These are phyloP conservation scores for Chlorella vulgaris DNA, from an alignment of 139 green algal species.

Conservation along the genomic window DNA sequence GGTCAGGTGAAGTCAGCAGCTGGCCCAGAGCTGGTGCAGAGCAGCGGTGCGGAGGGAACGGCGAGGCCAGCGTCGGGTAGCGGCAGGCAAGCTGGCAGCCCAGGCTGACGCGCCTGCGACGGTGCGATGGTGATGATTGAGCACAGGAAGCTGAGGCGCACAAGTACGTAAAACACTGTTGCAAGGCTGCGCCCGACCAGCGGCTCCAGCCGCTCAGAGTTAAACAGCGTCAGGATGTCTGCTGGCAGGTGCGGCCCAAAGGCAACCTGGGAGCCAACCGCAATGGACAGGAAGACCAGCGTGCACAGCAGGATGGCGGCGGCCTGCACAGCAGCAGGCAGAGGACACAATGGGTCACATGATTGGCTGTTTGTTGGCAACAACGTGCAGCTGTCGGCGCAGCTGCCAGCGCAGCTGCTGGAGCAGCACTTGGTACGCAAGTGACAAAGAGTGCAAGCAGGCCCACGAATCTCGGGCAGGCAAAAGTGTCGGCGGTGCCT, in stretches of 20 bases:
- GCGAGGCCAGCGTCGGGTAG: too few species aligned
- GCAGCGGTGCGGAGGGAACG: not conserved
- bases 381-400: too few species aligned
- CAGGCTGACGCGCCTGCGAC: conserved; percentile 11
- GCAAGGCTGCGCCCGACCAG: not conserved
- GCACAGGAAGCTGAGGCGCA: conserved; percentile 36
- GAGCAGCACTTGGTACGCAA: too few species aligned
- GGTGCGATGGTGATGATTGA: conserved; percentile 26
- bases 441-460: too few species aligned
- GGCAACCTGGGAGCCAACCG: conserved; percentile 6
- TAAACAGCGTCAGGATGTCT: conserved; percentile 41
- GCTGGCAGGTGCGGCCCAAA: conserved; percentile 31
- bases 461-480: too few species aligned
- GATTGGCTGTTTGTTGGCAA: too few species aligned
- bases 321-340: not conserved
- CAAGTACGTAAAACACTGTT: not conserved
- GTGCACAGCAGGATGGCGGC: conserved; percentile 25
- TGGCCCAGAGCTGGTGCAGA: too few species aligned
- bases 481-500: too few species aligned
- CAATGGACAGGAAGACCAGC: conserved; percentile 23
- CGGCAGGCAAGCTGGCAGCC: too few species aligned
- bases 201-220: conserved; percentile 2
- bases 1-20: not conserved
- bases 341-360: too few species aligned
- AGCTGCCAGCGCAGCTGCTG: too few species aligned